Percentiles rank a stretch among this genome's conserved stretches.
phyloP scores from a whole-genome alignment of 768 basidiomycete genomes.

The Kwoniella mangroviensis region DNA sequence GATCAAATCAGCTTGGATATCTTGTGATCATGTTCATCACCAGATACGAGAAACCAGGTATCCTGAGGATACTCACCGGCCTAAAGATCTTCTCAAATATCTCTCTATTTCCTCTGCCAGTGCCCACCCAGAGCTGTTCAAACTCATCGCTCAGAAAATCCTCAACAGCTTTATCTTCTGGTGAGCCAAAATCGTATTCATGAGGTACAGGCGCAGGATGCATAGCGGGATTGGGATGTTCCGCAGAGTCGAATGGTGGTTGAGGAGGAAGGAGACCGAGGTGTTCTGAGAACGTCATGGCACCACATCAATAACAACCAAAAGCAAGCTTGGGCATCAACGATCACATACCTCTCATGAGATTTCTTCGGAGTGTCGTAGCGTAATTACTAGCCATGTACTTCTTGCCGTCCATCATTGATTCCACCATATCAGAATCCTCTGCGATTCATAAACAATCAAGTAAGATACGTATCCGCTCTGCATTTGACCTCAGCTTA shows the following conservation, averaged over 20 bases:
- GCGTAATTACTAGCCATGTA: conserved; percentile 81
- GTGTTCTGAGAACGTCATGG: conserved; percentile 66
- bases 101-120: conserved; percentile 78
- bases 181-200: conserved; percentile 66
- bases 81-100: conserved; percentile 85
- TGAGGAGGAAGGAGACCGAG: conserved; percentile 85
- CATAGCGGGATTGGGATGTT: conserved; percentile 66
- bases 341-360: conserved; percentile 71
- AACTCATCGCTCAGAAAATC: conserved; percentile 76
- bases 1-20: neutral
- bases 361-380: conserved; percentile 75
- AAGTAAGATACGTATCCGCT: neutral
- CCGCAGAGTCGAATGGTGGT: conserved; percentile 57
- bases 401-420: conserved; percentile 74
- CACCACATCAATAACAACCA: neutral
- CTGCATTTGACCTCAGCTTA: conserved; percentile 5
- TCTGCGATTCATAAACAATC: conserved; percentile 59
- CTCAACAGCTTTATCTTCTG: conserved; percentile 71
- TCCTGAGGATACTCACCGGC: conserved; percentile 62
- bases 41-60: neutral
- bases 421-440: conserved; percentile 75
- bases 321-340: neutral
- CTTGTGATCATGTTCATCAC: no score
- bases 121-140: conserved; percentile 67
- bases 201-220: conserved; percentile 74